phyloP scores from a whole-genome alignment of 805 yeast genomes.

The Metschnikowia vanudenii region DNA sequence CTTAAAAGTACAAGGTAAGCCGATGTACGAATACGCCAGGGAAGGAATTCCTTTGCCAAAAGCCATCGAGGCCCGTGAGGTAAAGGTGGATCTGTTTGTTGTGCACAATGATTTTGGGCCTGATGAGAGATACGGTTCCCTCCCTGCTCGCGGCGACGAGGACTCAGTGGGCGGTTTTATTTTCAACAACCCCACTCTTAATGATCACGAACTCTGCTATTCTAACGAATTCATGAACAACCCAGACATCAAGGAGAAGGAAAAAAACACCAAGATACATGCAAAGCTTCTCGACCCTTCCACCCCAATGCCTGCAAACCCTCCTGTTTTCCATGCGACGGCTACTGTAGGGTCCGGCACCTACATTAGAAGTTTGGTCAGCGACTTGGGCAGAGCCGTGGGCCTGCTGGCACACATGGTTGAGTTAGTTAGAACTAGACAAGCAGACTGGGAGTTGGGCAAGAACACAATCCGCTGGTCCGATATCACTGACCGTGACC shows the following conservation, averaged over 20 bases:
- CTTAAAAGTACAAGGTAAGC: conserved; percentile 89
- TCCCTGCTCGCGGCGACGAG: conserved; percentile 49
- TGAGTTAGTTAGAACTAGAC: conserved; percentile 66
- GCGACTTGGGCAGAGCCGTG: conserved; percentile 83
- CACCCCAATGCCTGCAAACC: conserved; percentile 44
- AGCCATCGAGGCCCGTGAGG: conserved; percentile 73
- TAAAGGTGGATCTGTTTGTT: conserved; percentile 54
- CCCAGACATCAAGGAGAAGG: conserved; percentile 30
- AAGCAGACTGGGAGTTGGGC: conserved; percentile 81
- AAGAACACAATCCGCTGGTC: conserved; percentile 64
- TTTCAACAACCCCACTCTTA: conserved; percentile 52
- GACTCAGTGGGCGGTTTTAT: conserved; percentile 44
- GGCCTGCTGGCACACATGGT: conserved; percentile 88
- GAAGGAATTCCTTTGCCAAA: conserved; percentile 81
- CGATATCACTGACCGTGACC: conserved; percentile 62
- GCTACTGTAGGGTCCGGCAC: conserved; percentile 93
- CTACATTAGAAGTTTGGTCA: conserved; percentile 82
- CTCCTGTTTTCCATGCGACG: conserved; percentile 70
- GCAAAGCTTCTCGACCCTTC: conserved; percentile 40
- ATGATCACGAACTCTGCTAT: conserved; percentile 60
- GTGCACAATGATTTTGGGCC: conserved; percentile 53
- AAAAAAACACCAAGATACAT: conserved; percentile 37
- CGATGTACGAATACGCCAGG: conserved; percentile 91
- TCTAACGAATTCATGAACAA: conserved; percentile 52
- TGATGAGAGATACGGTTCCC: conserved; percentile 52